Evolutionary conservation across 164 flowering plant species (phyloP).

Genomic region (Euptelea pleiosperma): DNA sequence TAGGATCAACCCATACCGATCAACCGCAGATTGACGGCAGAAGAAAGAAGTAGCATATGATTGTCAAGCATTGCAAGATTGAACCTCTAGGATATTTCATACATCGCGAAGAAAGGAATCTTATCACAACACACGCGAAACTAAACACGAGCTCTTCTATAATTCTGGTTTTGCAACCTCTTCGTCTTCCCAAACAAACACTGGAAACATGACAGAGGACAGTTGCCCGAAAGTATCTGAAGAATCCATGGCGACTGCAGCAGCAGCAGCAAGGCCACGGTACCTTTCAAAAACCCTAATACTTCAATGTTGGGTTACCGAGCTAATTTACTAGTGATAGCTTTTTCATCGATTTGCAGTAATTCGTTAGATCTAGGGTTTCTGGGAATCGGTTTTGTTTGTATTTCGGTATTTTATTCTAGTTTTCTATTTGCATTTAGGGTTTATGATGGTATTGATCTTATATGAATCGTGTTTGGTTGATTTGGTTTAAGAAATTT

Average conservation of each 20-base stretch:
- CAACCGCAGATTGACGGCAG: too few relatives aligned
- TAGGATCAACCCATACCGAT: too few relatives aligned
- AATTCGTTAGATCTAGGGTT: slow-evolving; percentile 11
- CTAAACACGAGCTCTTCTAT: too few relatives aligned
- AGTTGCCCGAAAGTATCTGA: slow-evolving; percentile 15
- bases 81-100: too few relatives aligned
- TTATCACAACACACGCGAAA: too few relatives aligned
- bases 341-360: neutral
- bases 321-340: neutral
- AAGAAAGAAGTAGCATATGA: too few relatives aligned
- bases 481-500: neutral
- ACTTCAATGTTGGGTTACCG: too few relatives aligned
- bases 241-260: slow-evolving; percentile 11
- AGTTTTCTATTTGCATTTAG: neutral
- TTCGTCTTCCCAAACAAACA: neutral
- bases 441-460: neutral
- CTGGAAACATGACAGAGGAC: slow-evolving; percentile 16
- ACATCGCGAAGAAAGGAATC: too few relatives aligned
- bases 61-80: too few relatives aligned
- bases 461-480: neutral
- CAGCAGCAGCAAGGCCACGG: slow-evolving; percentile 19
- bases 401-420: neutral
- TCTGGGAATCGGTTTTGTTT: neutral
- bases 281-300: neutral
- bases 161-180: neutral